Evolutionary conservation across 148 eudicot species (phyloP).

Genomic region (Simmondsia chinensis): DNA sequence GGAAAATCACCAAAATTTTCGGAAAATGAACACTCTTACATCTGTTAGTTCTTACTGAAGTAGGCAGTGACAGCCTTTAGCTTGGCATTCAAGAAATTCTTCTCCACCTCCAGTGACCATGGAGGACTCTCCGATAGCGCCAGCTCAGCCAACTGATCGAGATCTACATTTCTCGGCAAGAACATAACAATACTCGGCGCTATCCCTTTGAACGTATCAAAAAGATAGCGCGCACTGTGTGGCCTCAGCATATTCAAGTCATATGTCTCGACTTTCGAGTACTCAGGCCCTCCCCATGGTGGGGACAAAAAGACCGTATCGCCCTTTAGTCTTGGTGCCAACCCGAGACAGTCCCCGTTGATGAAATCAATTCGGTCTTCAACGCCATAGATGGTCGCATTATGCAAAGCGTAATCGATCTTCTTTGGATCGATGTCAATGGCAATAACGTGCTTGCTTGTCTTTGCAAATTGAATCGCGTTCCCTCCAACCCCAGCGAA

Average conservation of each 20-base stretch:
- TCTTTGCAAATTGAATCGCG: slow-evolving; percentile 82
- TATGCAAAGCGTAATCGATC: slow-evolving; percentile 72
- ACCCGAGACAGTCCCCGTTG: slow-evolving; percentile 50
- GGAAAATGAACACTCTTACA: too few species aligned
- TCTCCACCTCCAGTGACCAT: slow-evolving; percentile 94
- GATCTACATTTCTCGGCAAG: slow-evolving; percentile 77
- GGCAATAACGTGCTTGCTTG: slow-evolving; percentile 64
- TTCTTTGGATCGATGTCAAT: slow-evolving; percentile 83
- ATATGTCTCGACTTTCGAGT: slow-evolving; percentile 45
- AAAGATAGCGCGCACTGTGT: slow-evolving; percentile 56
- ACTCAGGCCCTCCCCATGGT: slow-evolving; percentile 98
- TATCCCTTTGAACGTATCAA: slow-evolving; percentile 38
- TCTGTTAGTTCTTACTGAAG: slow-evolving; percentile 34
- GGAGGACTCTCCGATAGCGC: slow-evolving; percentile 56
- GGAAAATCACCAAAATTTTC: too few species aligned
- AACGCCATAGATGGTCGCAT: slow-evolving; percentile 84
- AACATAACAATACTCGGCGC: slow-evolving; percentile 75
- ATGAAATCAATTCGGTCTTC: slow-evolving; percentile 62
- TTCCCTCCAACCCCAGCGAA: slow-evolving; percentile 95
- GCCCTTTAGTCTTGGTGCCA: slow-evolving; percentile 61
- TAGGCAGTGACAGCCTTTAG: slow-evolving; percentile 91
- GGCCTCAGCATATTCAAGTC: slow-evolving; percentile 80
- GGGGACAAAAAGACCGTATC: slow-evolving; percentile 80
- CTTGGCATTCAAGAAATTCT: slow-evolving; percentile 72
- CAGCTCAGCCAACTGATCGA: slow-evolving; percentile 74